Evolutionary conservation across 2,329 filamentous ascomycete species (phyloP).

Genomic region (Microascus cirrosus): DNA sequence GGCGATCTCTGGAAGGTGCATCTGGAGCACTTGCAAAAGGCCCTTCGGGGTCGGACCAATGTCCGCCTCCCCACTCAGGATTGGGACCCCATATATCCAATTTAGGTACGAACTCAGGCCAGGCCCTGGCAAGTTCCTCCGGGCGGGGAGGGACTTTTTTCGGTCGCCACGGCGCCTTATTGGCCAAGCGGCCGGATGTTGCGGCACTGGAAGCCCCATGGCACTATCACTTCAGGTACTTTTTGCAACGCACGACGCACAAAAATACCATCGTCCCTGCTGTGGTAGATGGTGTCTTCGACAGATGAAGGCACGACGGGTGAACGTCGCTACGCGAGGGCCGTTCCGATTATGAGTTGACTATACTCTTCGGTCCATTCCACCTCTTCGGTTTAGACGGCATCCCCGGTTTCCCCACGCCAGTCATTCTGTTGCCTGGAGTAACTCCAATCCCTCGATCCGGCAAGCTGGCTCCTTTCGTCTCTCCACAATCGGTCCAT

Average conservation of each 20-base stretch:
- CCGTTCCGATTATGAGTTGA: not conserved
- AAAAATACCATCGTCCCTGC: not conserved
- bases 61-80: not conserved
- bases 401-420: not conserved
- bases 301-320: not conserved
- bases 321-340: not conserved
- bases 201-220: not conserved
- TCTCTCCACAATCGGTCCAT: not conserved
- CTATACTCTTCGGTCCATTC: not conserved
- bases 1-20: not conserved
- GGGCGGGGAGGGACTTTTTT: not conserved
- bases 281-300: not conserved
- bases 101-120: not conserved
- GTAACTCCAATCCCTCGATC: not conserved
- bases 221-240: slow-evolving; percentile 1
- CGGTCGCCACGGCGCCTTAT: not conserved
- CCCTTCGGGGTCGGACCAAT: slow-evolving; percentile 1
- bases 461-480: not conserved
- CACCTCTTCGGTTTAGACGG: not conserved
- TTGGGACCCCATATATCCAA: not conserved
- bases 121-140: not conserved
- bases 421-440: not conserved
- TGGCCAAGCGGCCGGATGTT: slow-evolving; percentile 1
- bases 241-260: not conserved
- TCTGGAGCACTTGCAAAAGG: not conserved